Percentiles rank a stretch among this genome's conserved stretches.
Evolutionary conservation across 1,284 basidiomycete species (phyloP).

Genomic region (Ganoderma leucocontextum): DNA sequence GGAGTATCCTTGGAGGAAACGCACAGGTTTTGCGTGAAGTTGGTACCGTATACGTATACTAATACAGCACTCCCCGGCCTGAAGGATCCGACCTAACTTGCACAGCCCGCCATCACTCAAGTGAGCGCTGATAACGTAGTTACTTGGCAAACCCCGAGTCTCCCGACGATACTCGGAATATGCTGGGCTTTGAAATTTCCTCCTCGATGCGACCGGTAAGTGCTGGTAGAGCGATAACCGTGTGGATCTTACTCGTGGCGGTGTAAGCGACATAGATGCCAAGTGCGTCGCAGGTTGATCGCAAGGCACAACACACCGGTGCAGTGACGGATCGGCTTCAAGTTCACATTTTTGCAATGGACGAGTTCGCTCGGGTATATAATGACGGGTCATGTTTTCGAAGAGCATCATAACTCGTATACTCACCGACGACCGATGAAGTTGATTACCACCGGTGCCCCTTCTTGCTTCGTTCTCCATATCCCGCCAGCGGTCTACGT

Average conservation of each 20-base stretch:
- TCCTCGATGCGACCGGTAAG: not conserved
- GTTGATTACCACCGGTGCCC: not conserved
- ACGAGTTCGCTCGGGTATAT: not conserved
- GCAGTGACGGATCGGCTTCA: not conserved
- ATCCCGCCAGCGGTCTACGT: constrained; percentile 15
- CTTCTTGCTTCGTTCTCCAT: not conserved
- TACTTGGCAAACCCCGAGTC: too few relatives aligned
- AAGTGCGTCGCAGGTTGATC: not conserved
- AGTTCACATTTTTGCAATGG: not conserved
- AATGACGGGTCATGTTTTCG: not conserved
- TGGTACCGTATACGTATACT: not conserved
- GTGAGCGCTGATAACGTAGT: not conserved
- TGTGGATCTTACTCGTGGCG: not conserved
- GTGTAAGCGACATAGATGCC: not conserved
- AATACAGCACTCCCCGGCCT: not conserved
- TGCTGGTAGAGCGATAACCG: not conserved
- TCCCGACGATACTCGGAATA: not conserved
- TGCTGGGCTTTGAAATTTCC: not conserved
- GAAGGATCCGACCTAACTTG: not conserved
- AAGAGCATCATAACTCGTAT: not conserved
- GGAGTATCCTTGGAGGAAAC: not conserved
- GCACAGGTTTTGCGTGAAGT: not conserved
- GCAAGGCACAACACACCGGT: not conserved
- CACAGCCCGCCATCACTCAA: not conserved
- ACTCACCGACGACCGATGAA: not conserved